Evolutionary conservation across 1,284 basidiomycete genomes (phyloP).

Genomic region (Spongiforma sp.): DNA sequence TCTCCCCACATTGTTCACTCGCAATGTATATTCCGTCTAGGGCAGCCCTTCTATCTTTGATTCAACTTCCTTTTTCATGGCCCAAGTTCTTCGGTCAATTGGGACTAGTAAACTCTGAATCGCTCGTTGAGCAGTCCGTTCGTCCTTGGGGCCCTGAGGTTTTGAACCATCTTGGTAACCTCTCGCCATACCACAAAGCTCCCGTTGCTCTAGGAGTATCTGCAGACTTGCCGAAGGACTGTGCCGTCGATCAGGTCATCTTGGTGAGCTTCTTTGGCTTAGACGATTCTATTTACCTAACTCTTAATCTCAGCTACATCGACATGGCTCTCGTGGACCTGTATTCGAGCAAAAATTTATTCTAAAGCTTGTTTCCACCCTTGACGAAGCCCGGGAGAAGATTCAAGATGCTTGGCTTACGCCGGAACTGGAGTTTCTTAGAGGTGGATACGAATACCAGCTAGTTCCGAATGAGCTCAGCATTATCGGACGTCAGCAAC

Average conservation of each 20-base stretch:
- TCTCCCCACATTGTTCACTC: no score
- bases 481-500: conserved; percentile 15
- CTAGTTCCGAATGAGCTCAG: conserved; percentile 28
- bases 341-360: conserved; percentile 31
- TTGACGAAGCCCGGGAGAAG: conserved; percentile 32
- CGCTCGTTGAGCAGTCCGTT: not conserved
- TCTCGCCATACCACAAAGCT: not conserved
- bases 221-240: conserved; percentile 45
- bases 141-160: not conserved
- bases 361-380: conserved; percentile 41
- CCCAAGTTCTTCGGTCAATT: not conserved
- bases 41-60: not conserved
- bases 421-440: conserved; percentile 43
- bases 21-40: not conserved
- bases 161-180: not conserved
- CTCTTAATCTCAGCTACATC: conserved; percentile 15
- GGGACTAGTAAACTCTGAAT: not conserved
- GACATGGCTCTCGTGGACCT: conserved; percentile 38
- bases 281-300: not conserved
- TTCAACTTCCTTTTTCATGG: not conserved
- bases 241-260: conserved; percentile 49
- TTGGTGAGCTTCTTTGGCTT: conserved; percentile 23
- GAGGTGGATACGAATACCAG: conserved; percentile 43
- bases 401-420: conserved; percentile 42
- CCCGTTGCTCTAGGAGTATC: conserved; percentile 40